Evolutionary conservation across 768 basidiomycete genomes (phyloP).

Genomic region (Lentinula lateritia): DNA sequence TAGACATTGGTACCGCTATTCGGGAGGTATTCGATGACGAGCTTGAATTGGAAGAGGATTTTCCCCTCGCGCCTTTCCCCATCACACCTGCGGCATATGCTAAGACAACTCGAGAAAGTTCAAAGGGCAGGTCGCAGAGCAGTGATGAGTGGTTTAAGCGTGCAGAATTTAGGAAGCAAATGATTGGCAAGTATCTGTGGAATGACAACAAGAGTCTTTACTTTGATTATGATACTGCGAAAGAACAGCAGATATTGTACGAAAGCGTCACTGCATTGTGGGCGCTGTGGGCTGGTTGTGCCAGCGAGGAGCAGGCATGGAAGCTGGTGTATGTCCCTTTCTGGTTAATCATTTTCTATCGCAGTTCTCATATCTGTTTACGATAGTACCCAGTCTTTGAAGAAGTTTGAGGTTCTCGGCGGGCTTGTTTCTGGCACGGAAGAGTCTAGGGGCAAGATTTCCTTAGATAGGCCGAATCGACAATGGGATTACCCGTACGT

Average conservation of each 20-base stretch:
- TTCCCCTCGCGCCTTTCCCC: conserved; percentile 88
- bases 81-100: conserved; percentile 68
- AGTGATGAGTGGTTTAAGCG: conserved; percentile 93
- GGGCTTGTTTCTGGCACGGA: conserved; percentile 96
- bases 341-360: conserved; percentile 3
- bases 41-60: conserved; percentile 89
- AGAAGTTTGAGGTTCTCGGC: conserved; percentile 95
- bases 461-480: conserved; percentile 92
- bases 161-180: conserved; percentile 74
- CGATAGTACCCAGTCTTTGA: conserved; percentile 71
- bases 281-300: conserved; percentile 97
- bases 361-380: conserved; percentile 13
- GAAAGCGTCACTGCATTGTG: conserved; percentile 97
- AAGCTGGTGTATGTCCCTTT: conserved; percentile 72
- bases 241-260: conserved; percentile 88
- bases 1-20: conserved; percentile 98
- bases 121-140: conserved; percentile 54
- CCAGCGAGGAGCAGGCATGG: conserved; percentile 93
- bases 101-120: conserved; percentile 53
- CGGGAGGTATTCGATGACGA: conserved; percentile 92
- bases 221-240: conserved; percentile 93
- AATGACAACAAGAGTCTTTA: conserved; percentile 92
- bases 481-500: conserved; percentile 98
- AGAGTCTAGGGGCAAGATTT: conserved; percentile 92
- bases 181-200: conserved; percentile 95